phyloP scores from a whole-genome alignment of 1,139 yeast species.

The Pichia sp. region DNA sequence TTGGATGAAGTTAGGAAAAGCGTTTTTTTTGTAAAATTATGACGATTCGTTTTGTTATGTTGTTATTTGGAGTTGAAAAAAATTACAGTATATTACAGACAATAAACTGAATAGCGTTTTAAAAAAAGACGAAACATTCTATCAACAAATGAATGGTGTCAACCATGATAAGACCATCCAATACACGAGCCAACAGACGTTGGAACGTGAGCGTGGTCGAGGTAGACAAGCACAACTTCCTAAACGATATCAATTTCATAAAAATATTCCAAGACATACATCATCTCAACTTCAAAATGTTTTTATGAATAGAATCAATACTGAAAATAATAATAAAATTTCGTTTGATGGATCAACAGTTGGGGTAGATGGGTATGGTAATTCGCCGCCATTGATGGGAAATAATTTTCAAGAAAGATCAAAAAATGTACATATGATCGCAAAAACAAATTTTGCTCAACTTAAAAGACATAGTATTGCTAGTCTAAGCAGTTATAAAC shows the following conservation, averaged over 20 bases:
- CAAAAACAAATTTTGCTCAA: conserved; percentile 12
- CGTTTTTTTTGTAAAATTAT: too few relatives aligned
- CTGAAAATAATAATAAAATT: too few relatives aligned
- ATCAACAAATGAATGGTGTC: too few relatives aligned
- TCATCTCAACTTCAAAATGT: conserved; percentile 8
- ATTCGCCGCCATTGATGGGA: not conserved
- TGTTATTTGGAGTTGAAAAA: too few relatives aligned
- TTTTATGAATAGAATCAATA: conserved; percentile 1
- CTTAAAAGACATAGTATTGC: conserved; percentile 22
- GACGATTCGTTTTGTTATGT: too few relatives aligned
- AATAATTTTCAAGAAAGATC: not conserved
- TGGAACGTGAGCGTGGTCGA: conserved; percentile 14
- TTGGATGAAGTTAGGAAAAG: too few relatives aligned
- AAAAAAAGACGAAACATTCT: too few relatives aligned
- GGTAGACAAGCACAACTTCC: conserved; percentile 26
- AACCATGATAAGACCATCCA: too few relatives aligned
- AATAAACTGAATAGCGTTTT: too few relatives aligned
- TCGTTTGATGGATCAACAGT: not conserved
- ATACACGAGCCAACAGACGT: too few relatives aligned
- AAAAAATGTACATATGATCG: not conserved
- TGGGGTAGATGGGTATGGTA: not conserved
- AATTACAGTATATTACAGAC: too few relatives aligned
- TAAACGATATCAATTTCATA: conserved; percentile 24
- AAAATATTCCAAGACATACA: conserved; percentile 16
- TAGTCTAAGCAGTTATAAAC: not conserved